Conservation (phyloP, 2,329 filamentous ascomycete genomes). For the Neonectria neomacrospora region DNA sequence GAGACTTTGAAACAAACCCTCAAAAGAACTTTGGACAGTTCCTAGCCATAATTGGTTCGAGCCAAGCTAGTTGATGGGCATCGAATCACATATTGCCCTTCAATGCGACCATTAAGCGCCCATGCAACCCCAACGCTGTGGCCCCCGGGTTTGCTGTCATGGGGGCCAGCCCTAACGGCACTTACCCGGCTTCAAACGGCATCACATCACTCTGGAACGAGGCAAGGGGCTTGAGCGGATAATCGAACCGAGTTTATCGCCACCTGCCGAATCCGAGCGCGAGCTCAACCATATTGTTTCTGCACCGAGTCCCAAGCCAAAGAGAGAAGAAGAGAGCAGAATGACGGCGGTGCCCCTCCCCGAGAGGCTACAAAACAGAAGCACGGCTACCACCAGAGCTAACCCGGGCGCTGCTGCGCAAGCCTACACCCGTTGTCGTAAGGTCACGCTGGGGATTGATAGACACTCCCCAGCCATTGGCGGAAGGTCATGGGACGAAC, state of each 20-base stretch:
- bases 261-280: conserved; percentile 24
- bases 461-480: conserved; percentile 59
- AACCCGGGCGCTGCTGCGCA: background rate
- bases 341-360: background rate
- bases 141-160: background rate
- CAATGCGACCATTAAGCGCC: background rate
- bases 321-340: conserved; percentile 3
- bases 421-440: background rate
- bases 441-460: background rate
- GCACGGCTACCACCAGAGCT: background rate
- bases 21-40: background rate
- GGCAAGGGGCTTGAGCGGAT: background rate
- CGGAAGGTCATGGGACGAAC: conserved; percentile 63
- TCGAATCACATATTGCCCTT: background rate
- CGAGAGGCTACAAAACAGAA: background rate
- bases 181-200: background rate
- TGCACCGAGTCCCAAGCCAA: conserved; percentile 6
- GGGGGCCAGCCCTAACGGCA: conserved; percentile 1
- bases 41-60: background rate
- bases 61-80: too few relatives aligned
- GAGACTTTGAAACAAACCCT: background rate
- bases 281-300: conserved; percentile 24
- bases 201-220: background rate
- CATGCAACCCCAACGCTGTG: background rate
- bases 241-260: conserved; percentile 12